Conservation (phyloP, 2,329 filamentous ascomycete genomes). For the Aureobasidium mangrovei region DNA sequence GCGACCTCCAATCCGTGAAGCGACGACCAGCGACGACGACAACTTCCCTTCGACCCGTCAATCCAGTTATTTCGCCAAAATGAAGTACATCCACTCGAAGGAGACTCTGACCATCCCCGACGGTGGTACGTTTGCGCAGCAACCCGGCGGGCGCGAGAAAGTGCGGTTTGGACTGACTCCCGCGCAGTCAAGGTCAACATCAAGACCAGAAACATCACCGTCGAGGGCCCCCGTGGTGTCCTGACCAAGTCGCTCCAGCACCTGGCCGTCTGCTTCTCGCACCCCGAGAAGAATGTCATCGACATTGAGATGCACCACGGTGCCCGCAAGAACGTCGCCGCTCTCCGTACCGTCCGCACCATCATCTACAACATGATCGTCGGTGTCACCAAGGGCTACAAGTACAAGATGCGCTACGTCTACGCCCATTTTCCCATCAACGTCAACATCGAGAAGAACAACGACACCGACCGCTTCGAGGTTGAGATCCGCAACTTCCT, state of each 20-base stretch:
- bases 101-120: constrained; percentile 93
- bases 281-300: constrained; percentile 77
- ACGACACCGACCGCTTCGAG: constrained; percentile 76
- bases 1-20: not conserved
- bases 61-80: constrained; percentile 51
- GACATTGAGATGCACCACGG: constrained; percentile 99
- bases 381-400: constrained; percentile 98
- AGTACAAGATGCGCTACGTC: constrained; percentile 99
- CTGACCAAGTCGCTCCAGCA: constrained; percentile 95
- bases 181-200: constrained; percentile 87
- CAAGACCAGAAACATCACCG: constrained; percentile 92
- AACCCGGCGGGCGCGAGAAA: constrained; percentile 15
- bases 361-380: constrained; percentile 98
- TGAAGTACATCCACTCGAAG: constrained; percentile 99
- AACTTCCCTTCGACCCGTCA: constrained; percentile 13
- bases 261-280: constrained; percentile 89
- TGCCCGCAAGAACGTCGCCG: constrained; percentile 92
- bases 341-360: constrained; percentile 94
- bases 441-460: constrained; percentile 97
- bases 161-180: constrained; percentile 18
- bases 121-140: constrained; percentile 61
- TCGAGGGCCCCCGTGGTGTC: constrained; percentile 84
- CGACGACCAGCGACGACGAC: constrained; percentile 13
- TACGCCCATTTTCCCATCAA: constrained; percentile 99
- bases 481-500: constrained; percentile 99